Base-by-base conservation (phyloP, 345 rosid genomes). In the Xanthoceras sorbifolium region DNA sequence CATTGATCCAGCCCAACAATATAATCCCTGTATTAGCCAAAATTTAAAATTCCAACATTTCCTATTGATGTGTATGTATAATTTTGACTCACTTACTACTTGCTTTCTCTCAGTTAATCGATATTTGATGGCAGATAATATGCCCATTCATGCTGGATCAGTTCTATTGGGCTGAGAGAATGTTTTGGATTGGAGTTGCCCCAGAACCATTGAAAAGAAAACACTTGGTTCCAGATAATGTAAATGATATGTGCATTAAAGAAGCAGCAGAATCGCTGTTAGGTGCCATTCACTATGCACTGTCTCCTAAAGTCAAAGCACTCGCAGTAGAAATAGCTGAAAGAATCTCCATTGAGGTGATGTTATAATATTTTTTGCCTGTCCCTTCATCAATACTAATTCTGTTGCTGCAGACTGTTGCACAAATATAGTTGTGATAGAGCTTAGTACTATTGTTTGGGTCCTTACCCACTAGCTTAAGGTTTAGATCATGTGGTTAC, bases 121-220 rank as follows among this genome's bases (percentile, higher is more conserved):
- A 29, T 64, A 29, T 77, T 73, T 34, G 34, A 75, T 83, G 76
- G 82, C 87, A 94, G 97, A 91, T 92, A 73, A 34, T 94, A 55
- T 90, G 97, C 78, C 97, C 98, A 15, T 94, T 94, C 85, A 75
- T 94, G 86, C 52, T 92, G 82, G 97, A 94, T 78, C 97, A 94
- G 79, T 94, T 94, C 82, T 94, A 94, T 76, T 92, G 98, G 97
- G 98, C 97, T 52, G 97, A 93, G 79, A 89, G 88, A 80, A 93
- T 94, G 97, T 78, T 74, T 52, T 94, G 97, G 94, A 94, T 94
- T 72, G 97, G 97, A 74, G 97, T 94, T 80, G 91, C 92, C 23
- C 89, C 94, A 6, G 92, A 89, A 76, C 95, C 97, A 72, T 78
- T 93, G 76, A 83, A 85, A 82, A 85, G 93, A 68, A 82, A 79